Percentiles rank a stretch among this genome's conserved stretches.
Evolutionary conservation across 2,329 filamentous ascomycete species (phyloP).

Genomic region (Talaromyces albobiverticillius): DNA sequence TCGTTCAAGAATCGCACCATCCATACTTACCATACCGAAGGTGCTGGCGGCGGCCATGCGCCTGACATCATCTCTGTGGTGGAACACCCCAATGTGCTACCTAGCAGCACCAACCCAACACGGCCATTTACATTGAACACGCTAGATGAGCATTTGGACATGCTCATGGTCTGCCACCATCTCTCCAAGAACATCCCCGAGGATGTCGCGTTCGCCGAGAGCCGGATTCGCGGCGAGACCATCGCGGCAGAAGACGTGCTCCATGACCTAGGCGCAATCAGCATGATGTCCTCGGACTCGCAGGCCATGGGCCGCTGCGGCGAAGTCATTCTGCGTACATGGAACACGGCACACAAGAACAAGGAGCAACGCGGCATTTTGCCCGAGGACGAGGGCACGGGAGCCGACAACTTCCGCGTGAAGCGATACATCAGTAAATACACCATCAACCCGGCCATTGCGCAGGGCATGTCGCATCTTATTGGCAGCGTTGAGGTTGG

Average conservation of each 20-base stretch:
- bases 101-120: conserved; percentile 88
- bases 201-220: conserved; percentile 93
- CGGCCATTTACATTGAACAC: conserved; percentile 88
- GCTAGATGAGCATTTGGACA: conserved; percentile 92
- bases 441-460: conserved; percentile 88
- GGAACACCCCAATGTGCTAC: conserved; percentile 82
- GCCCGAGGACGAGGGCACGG: conserved; percentile 73
- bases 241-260: conserved; percentile 96
- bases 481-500: conserved; percentile 85
- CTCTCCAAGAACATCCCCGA: conserved; percentile 89
- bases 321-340: conserved; percentile 87
- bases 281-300: conserved; percentile 94
- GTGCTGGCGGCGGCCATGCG: conserved; percentile 89
- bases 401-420: conserved; percentile 85
- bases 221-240: conserved; percentile 89
- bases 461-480: conserved; percentile 84
- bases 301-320: conserved; percentile 97
- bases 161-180: conserved; percentile 98
- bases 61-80: conserved; percentile 95
- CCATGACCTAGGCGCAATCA: conserved; percentile 91
- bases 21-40: conserved; percentile 96
- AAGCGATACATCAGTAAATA: conserved; percentile 95
- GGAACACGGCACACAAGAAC: conserved; percentile 98
- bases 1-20: conserved; percentile 84
- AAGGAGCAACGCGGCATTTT: conserved; percentile 77